A percentile compares a stretch with the other conserved stretches of the same genome.
These are phyloP conservation scores for Metroxylon sagu DNA, from an alignment of 176 grass and related monocot species.

Conservation along the genomic window DNA sequence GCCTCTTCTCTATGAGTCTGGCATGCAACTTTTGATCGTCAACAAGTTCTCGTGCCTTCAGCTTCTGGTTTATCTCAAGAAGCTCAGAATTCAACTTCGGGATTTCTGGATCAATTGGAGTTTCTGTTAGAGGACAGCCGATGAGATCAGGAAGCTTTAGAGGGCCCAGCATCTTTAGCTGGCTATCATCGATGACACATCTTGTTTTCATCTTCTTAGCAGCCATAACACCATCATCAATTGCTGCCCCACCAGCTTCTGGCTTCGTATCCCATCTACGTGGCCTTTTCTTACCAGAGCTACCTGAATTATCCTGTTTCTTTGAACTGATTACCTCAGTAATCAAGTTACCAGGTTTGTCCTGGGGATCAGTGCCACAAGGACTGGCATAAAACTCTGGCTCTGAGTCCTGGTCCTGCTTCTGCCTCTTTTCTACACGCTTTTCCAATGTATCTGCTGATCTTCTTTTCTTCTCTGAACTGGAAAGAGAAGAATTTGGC, in stretches of 20 bases:
- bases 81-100: constrained; percentile 11
- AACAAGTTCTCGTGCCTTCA: neutral
- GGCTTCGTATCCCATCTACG: constrained; percentile 6
- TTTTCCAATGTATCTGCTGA: constrained; percentile 31
- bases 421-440: constrained; percentile 21
- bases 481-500: constrained; percentile 23
- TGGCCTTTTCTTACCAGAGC: constrained; percentile 14
- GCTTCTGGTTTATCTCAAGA: neutral
- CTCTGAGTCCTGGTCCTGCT: constrained; percentile 4
- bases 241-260: neutral
- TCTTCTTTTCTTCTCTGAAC: constrained; percentile 43
- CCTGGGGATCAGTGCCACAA: neutral
- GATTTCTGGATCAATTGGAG: constrained; percentile 1
- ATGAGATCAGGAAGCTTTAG: constrained; percentile 11
- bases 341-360: neutral
- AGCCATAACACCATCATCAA: neutral
- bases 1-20: constrained; percentile 1
- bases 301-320: constrained; percentile 3
- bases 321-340: neutral
- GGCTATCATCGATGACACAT: neutral
- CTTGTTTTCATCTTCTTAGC: constrained; percentile 15
- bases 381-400: neutral
- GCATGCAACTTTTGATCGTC: neutral
- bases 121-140: neutral
- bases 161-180: constrained; percentile 10